Evolutionary conservation across 257 asterid genomes (phyloP).

Genomic region (Vinca minor): DNA sequence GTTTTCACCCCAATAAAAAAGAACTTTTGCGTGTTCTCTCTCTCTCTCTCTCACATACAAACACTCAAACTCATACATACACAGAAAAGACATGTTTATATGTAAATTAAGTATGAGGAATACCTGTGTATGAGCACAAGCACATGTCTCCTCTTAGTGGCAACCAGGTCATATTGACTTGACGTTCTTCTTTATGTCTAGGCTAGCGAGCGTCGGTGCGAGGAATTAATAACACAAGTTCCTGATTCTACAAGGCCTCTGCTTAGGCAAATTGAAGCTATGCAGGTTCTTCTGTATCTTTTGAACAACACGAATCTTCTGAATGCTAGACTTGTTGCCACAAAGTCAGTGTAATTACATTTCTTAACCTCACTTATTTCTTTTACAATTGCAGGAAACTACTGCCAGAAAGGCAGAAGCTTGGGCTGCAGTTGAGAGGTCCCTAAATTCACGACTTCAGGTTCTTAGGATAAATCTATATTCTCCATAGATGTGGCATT

Average conservation of each 20-base stretch:
- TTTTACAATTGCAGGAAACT: conserved; percentile 62
- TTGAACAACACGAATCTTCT: conserved; percentile 1
- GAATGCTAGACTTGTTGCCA: neutral
- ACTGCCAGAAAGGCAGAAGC: conserved; percentile 86
- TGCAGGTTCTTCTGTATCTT: conserved; percentile 58
- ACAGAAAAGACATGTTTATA: neutral
- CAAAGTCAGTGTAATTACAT: neutral
- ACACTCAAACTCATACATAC: too few relatives aligned
- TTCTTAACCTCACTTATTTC: conserved; percentile 12
- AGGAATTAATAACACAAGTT: conserved; percentile 93
- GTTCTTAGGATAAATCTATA: conserved; percentile 30
- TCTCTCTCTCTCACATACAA: neutral
- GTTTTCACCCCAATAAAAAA: neutral
- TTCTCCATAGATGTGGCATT: conserved; percentile 9
- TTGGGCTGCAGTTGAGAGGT: conserved; percentile 96
- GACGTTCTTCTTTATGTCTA: conserved; percentile 22
- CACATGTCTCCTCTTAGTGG: neutral
- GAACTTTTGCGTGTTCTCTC: too few relatives aligned
- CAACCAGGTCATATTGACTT: neutral
- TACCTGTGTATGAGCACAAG: neutral
- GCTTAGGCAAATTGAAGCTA: conserved; percentile 97
- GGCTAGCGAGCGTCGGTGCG: conserved; percentile 98
- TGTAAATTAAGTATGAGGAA: neutral
- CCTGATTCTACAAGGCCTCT: conserved; percentile 99
- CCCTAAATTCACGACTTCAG: conserved; percentile 91